Evolutionary conservation across 2,329 filamentous ascomycete genomes (phyloP), one percentile per base, ranked within the genome.

Genomic region (Pseudogymnoascus sp.): DNA sequence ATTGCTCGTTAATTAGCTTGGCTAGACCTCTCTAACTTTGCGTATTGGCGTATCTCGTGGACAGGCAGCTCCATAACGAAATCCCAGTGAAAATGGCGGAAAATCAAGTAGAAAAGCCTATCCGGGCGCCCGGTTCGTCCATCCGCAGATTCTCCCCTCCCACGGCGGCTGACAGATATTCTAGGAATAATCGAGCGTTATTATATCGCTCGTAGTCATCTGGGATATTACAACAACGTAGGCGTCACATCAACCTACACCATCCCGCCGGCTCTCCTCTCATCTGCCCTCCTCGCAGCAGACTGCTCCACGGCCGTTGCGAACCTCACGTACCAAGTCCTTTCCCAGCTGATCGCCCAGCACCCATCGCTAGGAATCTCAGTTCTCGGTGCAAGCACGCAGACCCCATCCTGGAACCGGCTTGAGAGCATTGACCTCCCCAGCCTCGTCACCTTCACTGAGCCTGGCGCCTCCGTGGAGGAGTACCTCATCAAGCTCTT

Each of bases 161-260:
- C 23, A 7, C 43, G 14, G 14, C 23, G 25, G 9, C 23, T 53
- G 43, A 53, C 43, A 3, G 14, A 31, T 16, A 9, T 28, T 53
- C 14, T 28, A 61, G 60, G 60, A 8, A 61, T 43, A 43, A 40
- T 62, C 4, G 60, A 62, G 43, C 38, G 60, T 14, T 62, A 31
- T 46, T 62, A 62, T 18, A 62, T 62, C 21, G 38, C 60, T 14
- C 60, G 60, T 43, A 62, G 43, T 18, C 23, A 46, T 31, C 18
- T 62, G 25, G 43, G 43, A 7, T 62, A 43, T 31, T 62, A 43
- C 38, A 62, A 62, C 7, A 43, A 31, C 16, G 43, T 31, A 14
- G 25, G 25, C 7, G 60, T 62, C 21, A 42, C 38, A 9, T 38
- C 60, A 40, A 56, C 31, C 23, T 62, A 62, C n/a, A 25, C 16